Conservation (phyloP, 768 basidiomycete species). For the Gloeophyllum trabeum region DNA sequence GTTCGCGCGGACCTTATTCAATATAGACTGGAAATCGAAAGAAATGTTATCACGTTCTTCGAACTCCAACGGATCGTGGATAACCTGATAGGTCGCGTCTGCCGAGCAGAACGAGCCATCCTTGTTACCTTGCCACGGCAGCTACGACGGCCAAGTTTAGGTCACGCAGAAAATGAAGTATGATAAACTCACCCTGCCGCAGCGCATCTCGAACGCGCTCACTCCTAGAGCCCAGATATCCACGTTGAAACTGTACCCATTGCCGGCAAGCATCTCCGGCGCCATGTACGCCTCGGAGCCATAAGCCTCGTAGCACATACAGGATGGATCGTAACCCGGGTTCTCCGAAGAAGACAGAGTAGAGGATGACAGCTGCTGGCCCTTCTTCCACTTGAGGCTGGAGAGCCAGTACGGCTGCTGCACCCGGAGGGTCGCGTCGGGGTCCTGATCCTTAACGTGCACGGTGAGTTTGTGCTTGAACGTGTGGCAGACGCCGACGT, state of each 20-base stretch:
- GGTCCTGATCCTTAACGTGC: neutral
- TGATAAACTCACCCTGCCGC: neutral
- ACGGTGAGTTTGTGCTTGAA: neutral
- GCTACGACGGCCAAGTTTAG: neutral
- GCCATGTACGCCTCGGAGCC: neutral
- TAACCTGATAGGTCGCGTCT: neutral
- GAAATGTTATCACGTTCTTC: neutral
- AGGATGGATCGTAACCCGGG: too few relatives aligned
- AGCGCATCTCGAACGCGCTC: neutral
- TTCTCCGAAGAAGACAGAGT: too few relatives aligned
- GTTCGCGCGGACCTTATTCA: neutral
- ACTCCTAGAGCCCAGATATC: neutral
- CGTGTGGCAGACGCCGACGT: neutral
- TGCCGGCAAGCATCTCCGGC: neutral
- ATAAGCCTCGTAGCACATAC: too few relatives aligned
- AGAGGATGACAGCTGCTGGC: too few relatives aligned
- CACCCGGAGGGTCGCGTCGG: too few relatives aligned
- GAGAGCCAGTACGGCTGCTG: too few relatives aligned
- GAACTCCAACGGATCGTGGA: neutral
- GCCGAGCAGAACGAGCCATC: neutral
- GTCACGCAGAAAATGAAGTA: neutral
- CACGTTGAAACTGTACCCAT: neutral
- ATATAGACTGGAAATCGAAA: neutral
- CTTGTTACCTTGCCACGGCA: neutral
- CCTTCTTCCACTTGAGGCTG: neutral